phyloP scores from a whole-genome alignment of 768 basidiomycete genomes.

The Mycena vitilis region DNA sequence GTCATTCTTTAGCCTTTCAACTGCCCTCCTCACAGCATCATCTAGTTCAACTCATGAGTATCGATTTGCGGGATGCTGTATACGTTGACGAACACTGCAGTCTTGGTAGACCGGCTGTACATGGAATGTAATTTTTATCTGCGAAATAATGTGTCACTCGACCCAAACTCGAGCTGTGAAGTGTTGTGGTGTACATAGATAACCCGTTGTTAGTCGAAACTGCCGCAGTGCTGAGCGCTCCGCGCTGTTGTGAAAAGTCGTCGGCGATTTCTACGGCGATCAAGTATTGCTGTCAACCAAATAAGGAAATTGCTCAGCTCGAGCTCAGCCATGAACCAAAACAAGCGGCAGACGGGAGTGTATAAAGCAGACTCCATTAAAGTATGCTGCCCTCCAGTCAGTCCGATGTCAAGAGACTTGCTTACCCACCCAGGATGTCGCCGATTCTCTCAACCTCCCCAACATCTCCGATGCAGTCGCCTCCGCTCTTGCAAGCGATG shows the following conservation, averaged over 20 bases:
- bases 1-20: slow-evolving; percentile 41
- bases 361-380: slow-evolving; percentile 75
- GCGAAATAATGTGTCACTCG: slow-evolving; percentile 8
- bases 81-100: slow-evolving; percentile 20
- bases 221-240: too few species aligned
- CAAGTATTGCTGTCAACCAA: too few species aligned
- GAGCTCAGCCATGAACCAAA: slow-evolving; percentile 24
- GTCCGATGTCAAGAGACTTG: slow-evolving; percentile 21
- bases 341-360: slow-evolving; percentile 60
- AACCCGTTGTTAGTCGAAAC: too few species aligned
- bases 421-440: slow-evolving; percentile 75
- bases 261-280: too few species aligned
- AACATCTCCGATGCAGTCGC: slow-evolving; percentile 83
- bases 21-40: slow-evolving; percentile 14
- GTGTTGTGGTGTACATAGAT: too few species aligned
- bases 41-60: slow-evolving; percentile 54
- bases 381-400: slow-evolving; percentile 48
- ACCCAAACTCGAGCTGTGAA: too few species aligned
- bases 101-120: slow-evolving; percentile 29
- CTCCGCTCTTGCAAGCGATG: slow-evolving; percentile 90
- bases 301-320: slow-evolving; percentile 5
- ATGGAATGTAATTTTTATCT: slow-evolving; percentile 34
- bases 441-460: slow-evolving; percentile 85
- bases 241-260: too few species aligned
- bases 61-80: slow-evolving; percentile 22